A percentile compares a stretch with the other conserved stretches of the same genome.
These are phyloP conservation scores for Candida golubevii DNA, from an alignment of 805 yeast genomes.

Conservation along the genomic window DNA sequence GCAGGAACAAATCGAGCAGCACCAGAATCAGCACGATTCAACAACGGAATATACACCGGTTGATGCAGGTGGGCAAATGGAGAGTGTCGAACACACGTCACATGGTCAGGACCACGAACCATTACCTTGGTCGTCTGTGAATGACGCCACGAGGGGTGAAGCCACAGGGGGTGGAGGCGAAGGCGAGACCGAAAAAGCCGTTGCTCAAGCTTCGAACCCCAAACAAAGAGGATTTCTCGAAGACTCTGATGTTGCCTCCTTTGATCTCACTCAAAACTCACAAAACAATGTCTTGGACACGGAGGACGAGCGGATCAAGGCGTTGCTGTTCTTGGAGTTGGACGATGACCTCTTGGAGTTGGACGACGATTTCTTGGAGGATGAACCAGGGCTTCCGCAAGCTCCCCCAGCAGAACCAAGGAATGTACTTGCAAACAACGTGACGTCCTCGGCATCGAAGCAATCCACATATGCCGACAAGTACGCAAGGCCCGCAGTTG, in stretches of 20 bases:
- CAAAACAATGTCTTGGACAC: neutral
- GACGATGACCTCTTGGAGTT: conserved; percentile 31
- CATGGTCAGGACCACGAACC: neutral
- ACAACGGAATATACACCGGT: no score
- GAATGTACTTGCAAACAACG: neutral
- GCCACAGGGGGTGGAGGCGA: neutral
- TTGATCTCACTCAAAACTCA: neutral
- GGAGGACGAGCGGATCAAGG: conserved; percentile 9
- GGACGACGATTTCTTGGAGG: conserved; percentile 38
- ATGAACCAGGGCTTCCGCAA: neutral
- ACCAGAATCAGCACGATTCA: neutral
- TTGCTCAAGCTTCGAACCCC: neutral
- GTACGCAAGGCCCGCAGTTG: conserved; percentile 5
- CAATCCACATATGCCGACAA: conserved; percentile 3
- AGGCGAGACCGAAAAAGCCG: neutral
- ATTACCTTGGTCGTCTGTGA: neutral
- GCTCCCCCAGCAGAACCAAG: neutral
- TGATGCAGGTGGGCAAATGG: no score
- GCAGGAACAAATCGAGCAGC: neutral
- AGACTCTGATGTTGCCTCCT: neutral
- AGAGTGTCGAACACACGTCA: neutral
- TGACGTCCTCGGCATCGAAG: neutral
- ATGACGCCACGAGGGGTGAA: neutral
- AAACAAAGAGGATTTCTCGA: neutral
- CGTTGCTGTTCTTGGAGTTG: conserved; percentile 19